A percentile compares a stretch with the other conserved stretches of the same genome.
phyloP scores from a whole-genome alignment of 192 early-diverging fungal genomes.

The Allomyces macrogynus region DNA sequence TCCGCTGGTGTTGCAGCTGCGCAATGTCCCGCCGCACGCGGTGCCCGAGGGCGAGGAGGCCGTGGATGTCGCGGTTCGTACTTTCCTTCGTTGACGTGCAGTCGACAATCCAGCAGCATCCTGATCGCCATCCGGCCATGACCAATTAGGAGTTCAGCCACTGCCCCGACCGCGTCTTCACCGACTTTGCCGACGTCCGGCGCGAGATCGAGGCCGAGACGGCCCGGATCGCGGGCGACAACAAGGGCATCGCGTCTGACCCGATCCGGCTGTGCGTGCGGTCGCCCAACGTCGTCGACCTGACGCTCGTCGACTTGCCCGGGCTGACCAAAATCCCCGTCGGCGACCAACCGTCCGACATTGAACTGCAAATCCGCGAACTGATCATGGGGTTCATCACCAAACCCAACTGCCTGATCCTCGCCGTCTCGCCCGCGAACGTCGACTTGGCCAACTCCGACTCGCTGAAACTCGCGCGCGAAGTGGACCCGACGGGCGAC shows the following conservation, averaged over 20 bases:
- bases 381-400: constrained; percentile 57
- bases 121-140: not conserved
- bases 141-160: constrained; percentile 40
- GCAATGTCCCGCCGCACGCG: constrained; percentile 21
- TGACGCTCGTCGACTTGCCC: constrained; percentile 67
- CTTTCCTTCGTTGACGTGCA: not conserved
- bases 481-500: constrained; percentile 57
- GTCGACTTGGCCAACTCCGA: constrained; percentile 65
- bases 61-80: not conserved
- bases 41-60: not conserved
- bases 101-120: not conserved
- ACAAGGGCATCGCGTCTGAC: constrained; percentile 55
- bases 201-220: constrained; percentile 65
- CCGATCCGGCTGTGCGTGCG: constrained; percentile 61
- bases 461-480: constrained; percentile 65
- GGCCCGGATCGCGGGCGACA: constrained; percentile 49
- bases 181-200: constrained; percentile 53
- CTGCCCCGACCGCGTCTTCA: constrained; percentile 49
- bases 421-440: constrained; percentile 64
- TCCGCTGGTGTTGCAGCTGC: constrained; percentile 59
- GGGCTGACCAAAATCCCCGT: constrained; percentile 55
- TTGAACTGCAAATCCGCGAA: constrained; percentile 56
- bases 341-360: constrained; percentile 66
- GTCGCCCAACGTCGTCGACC: constrained; percentile 51
- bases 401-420: constrained; percentile 67